Percentiles rank a stretch among this genome's conserved stretches.
These are phyloP conservation scores for Chrysoporthe cubensis DNA, from an alignment of 2,329 filamentous ascomycete genomes.

Conservation along the genomic window DNA sequence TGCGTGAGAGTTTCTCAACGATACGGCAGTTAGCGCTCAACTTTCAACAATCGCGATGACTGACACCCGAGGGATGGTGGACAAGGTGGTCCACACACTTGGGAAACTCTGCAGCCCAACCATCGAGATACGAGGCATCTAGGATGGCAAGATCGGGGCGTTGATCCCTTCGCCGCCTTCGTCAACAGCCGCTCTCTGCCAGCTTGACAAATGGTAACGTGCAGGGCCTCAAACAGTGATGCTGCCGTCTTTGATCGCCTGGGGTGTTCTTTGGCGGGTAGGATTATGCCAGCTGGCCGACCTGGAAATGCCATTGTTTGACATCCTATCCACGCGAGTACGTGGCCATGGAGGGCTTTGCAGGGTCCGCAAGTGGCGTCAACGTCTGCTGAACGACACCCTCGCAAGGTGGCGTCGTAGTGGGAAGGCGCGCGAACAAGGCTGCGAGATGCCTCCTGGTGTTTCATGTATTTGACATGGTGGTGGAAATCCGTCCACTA, in stretches of 20 bases:
- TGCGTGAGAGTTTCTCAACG: not conserved
- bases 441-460: slow-evolving; percentile 19
- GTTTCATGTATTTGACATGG: slow-evolving; percentile 30
- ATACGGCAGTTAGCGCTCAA: not conserved
- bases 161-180: slow-evolving; percentile 15
- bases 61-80: not conserved
- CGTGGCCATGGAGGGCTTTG: slow-evolving; percentile 10
- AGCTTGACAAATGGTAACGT: slow-evolving; percentile 11
- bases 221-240: slow-evolving; percentile 20
- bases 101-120: not conserved
- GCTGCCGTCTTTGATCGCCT: slow-evolving; percentile 16
- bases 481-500: slow-evolving; percentile 22
- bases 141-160: not conserved
- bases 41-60: not conserved
- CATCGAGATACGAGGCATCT: not conserved
- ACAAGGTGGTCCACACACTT: not conserved
- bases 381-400: not conserved
- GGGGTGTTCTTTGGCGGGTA: not conserved
- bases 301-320: slow-evolving; percentile 21
- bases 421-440: slow-evolving; percentile 21
- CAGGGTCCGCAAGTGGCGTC: slow-evolving; percentile 12
- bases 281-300: slow-evolving; percentile 22
- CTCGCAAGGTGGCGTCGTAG: slow-evolving; percentile 18
- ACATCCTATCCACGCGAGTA: slow-evolving; percentile 10
- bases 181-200: slow-evolving; percentile 1